Base-by-base conservation (phyloP, 2,329 filamentous ascomycete species). In the Fusarium oligoseptatum region DNA sequence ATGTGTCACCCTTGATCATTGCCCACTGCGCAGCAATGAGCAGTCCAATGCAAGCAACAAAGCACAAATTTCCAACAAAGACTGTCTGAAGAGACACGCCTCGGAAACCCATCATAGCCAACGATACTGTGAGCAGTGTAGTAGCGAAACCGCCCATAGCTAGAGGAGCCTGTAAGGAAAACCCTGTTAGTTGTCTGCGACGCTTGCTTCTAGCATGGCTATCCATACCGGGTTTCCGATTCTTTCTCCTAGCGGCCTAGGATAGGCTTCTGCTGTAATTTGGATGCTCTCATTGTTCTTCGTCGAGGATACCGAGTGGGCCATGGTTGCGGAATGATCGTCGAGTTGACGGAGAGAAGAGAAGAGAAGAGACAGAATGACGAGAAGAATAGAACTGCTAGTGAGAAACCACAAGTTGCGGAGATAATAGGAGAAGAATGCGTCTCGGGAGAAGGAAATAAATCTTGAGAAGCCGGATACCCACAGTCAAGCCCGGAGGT, bases 101-200 rank as follows among this genome's bases (percentile, higher is more conserved):
- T 17, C 78, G 73, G 52, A 78, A 76, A 15, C 72, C 74, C 77
- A 80, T 79, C 76, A 80, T 76, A 0, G 76, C 70, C 24, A 80
- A 56, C 1, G 77, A 80, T 5, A 80, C 66, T 8, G 69, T 72
- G 7, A 77, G 66, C 2, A 80, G 43, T 1, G 79, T 78, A 8
- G 77, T 79, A 4, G 77, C 78, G 56, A 80, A 79, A 2, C 76
- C 76, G 20, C 77, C 78, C 76, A 80, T 80, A 6, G 77, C 78
- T 10, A 80, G 63, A 17, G 78, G 70, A 12, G 62, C 67, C 69
- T 71, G 32, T 11, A 20, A 7, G 11, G 10, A 9, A 10, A 22
- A 17, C 14, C 34, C 3, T 17, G 29, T 70, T n/a, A 70, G 65
- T 36, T 50, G 27, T 22, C n/a, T 60, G 24, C 8, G 50, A 6